Evolutionary conservation across 2,329 filamentous ascomycete species (phyloP), one percentile per base, ranked within the genome.

Genomic region (Samsoniella hepiali): DNA sequence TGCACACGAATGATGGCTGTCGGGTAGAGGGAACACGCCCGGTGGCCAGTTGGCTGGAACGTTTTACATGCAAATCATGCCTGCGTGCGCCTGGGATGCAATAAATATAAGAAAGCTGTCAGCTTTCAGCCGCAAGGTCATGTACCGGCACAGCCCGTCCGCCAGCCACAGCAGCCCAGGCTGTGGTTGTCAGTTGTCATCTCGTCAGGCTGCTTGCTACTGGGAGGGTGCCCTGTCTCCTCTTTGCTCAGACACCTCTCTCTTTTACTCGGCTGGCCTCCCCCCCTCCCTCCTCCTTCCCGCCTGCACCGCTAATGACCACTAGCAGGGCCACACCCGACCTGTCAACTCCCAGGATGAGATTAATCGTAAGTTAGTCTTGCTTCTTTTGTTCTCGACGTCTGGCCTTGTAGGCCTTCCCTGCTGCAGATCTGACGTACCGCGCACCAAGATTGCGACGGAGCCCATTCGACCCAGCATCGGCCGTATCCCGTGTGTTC

Each of bases 381-480:
- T 57, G 22, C 38, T 29, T 17, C 29, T 58, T 58, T 58, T 17
- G 9, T 56, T 56, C 36, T 56, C 34, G 32, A 38, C 17, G 50
- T 11, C 50, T 3, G 31, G 7, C 27, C 32, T 51, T 51, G n/a
- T 13, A 32, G 11, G 29, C 10, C 36, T n/a, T 2, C 38, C 58
- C 40, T 62, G 58, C 40, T 62, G 58, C 58, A 62, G 58, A 62
- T 62, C 58, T 47, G 40, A 45, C 40, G 10, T 54, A 11, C 40
- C 47, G 50, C 50, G 45, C 50, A 51, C 58, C 38, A 36, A 32
- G 32, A 53, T 62, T 61, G 34, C 58, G 49, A 61, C 47, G 47
- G 49, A 61, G 49, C 17, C 22, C 36, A 5, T 27, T 22, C 13
- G 32, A 27, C n/a, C 29, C 29, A n/a, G 29, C 31, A n/a, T 15